These are phyloP conservation scores for Picea mariana DNA, from an alignment of 83 land plant species.

Conservation along the genomic window DNA sequence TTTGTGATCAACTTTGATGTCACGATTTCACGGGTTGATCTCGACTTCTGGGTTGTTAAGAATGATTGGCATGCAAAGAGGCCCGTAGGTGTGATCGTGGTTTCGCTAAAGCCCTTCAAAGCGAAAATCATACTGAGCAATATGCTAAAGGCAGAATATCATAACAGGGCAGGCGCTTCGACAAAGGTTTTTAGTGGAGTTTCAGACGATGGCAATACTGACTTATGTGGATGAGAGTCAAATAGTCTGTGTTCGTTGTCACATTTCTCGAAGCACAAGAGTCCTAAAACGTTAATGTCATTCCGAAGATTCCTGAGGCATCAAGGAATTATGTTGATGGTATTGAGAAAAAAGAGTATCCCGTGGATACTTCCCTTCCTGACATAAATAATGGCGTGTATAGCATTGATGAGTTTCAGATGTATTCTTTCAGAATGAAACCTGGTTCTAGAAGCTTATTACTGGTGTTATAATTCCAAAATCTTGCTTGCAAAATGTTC, in stretches of 20 bases:
- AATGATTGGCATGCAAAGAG: constrained; percentile 22
- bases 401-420: constrained; percentile 69
- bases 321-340: not conserved
- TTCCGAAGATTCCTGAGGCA: not conserved
- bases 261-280: not conserved
- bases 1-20: no score
- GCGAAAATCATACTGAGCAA: constrained; percentile 30
- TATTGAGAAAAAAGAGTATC: constrained; percentile 65
- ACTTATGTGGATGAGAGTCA: not conserved
- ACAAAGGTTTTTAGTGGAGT: not conserved
- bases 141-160: constrained; percentile 27
- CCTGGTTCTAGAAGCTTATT: constrained; percentile 81
- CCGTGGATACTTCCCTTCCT: constrained; percentile 60
- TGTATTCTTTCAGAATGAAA: constrained; percentile 71
- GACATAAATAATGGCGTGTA: constrained; percentile 69
- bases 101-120: constrained; percentile 32
- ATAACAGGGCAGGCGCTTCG: not conserved
- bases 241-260: not conserved
- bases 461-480: no score
- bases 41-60: no score
- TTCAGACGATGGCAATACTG: not conserved
- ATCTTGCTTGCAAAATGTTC: no score
- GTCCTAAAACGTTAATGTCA: not conserved
- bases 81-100: constrained; percentile 56
- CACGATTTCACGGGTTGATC: no score